phyloP scores from a whole-genome alignment of 345 rosid genomes.

The Rhizophora apiculata region DNA sequence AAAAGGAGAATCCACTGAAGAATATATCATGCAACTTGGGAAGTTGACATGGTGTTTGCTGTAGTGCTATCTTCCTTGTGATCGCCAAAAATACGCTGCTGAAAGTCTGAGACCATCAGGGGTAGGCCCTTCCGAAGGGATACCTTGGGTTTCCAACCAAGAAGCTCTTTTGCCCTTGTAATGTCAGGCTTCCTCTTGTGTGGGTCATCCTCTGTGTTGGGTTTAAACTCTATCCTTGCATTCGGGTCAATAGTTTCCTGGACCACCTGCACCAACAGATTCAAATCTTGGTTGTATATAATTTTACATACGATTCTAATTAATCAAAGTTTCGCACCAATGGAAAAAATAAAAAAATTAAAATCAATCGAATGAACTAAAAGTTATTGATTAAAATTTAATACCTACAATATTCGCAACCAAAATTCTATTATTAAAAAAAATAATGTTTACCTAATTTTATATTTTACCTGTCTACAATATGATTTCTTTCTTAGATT shows the following conservation, averaged over 20 bases:
- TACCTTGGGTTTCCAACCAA: constrained; percentile 94
- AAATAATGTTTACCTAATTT: too few relatives aligned
- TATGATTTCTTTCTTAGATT: too few relatives aligned
- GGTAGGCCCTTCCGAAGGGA: constrained; percentile 89
- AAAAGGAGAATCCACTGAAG: constrained; percentile 8
- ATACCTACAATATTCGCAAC: too few relatives aligned
- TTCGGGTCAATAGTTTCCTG: constrained; percentile 94
- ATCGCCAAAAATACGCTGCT: constrained; percentile 90
- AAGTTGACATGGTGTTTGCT: constrained; percentile 28
- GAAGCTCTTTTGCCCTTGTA: constrained; percentile 76
- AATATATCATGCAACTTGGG: constrained; percentile 24
- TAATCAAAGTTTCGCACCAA: too few relatives aligned
- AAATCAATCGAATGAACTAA: too few relatives aligned
- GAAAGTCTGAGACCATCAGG: constrained; percentile 86
- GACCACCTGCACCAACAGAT: constrained; percentile 57
- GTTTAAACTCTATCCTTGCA: constrained; percentile 88
- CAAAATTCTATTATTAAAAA: too few relatives aligned
- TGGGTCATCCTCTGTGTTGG: constrained; percentile 96
- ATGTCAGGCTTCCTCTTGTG: constrained; percentile 99
- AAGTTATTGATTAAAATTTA: too few relatives aligned
- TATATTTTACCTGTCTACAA: too few relatives aligned
- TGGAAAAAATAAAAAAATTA: too few relatives aligned
- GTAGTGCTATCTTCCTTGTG: constrained; percentile 55
- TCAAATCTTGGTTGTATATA: too few relatives aligned
- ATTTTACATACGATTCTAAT: too few relatives aligned